These are phyloP conservation scores for Salix caprea DNA, from an alignment of 345 rosid species.

Conservation along the genomic window DNA sequence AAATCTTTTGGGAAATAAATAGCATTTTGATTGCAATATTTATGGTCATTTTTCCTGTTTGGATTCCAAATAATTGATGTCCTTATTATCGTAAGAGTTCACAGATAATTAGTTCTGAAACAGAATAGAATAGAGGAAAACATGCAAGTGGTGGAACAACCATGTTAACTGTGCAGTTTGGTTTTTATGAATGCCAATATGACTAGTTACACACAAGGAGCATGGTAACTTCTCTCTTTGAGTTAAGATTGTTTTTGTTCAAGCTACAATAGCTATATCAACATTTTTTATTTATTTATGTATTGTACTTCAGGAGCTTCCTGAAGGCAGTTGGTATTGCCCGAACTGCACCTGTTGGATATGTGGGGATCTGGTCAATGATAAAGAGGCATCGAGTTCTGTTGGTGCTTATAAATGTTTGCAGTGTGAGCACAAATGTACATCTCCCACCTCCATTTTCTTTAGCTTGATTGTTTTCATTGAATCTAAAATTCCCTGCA, in stretches of 20 bases:
- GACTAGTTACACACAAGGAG: too few species aligned
- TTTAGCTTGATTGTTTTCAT: conserved; percentile 14
- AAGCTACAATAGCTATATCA: conserved; percentile 10
- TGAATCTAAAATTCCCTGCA: background rate
- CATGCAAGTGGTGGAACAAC: background rate
- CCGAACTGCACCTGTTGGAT: conserved; percentile 77
- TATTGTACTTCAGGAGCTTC: conserved; percentile 61
- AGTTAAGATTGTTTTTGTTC: conserved; percentile 1
- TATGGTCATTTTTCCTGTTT: too few species aligned
- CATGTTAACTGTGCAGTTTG: too few species aligned
- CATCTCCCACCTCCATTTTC: conserved; percentile 2
- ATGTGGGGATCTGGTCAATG: conserved; percentile 66
- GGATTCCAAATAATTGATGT: too few species aligned
- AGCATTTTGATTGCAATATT: too few species aligned
- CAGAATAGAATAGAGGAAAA: background rate
- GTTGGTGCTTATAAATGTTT: conserved; percentile 58
- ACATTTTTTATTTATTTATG: background rate
- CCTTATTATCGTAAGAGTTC: too few species aligned
- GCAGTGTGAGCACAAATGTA: conserved; percentile 92
- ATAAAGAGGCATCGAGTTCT: conserved; percentile 37
- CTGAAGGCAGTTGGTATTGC: conserved; percentile 95
- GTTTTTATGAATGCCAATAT: too few species aligned
- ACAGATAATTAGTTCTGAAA: background rate
- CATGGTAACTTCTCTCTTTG: too few species aligned
- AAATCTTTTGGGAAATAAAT: background rate